Evolutionary conservation across 1,284 basidiomycete genomes (phyloP), one percentile per base, ranked within the genome.

Genomic region (Psilocybe mexicana): DNA sequence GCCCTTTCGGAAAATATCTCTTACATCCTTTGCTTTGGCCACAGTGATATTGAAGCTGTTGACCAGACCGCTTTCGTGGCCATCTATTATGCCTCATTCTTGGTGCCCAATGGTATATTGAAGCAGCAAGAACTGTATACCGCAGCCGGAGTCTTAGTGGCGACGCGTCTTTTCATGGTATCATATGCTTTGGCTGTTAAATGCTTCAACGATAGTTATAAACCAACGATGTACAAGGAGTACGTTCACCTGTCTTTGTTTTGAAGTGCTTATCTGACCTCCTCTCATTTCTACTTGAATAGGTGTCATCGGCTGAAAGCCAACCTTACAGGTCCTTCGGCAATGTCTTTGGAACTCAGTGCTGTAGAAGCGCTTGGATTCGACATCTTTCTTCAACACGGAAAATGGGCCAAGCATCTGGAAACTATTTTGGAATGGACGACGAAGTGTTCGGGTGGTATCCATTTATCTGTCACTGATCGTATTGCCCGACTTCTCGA

Each of bases 181-280:
- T 82, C 79, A 52, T 70, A 82, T 14, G 77, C 81, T 63, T 72
- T 87, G 48, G 75, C 82, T 6, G 79, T 81, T 63, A 88, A 85
- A 69, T 80, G 80, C 70, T 63, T 85, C 43, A 81, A 86, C 53
- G 85, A 87, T 10, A 14, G 25, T 59, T 71, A 73, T 58, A 70
- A 76, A 0, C 42, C 30, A 47, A 45, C 36, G 28, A 56, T 44
- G 12, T 46, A 25, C 26, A 44, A 43, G 57, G 43, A 12, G 40
- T 62, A 55, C 30, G 30, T 48, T 7, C 18, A 35, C 23, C 25
- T 30, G 26, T 12, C 45, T 35, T 7, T 11, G 5, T 14, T 8
- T 35, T 6, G 4, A 6, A n/a, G 18, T 4, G 30, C 7, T 23
- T 48, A 18, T 35, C 28, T 35, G 28, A 30, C 26, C 30, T 33